Percentiles rank a stretch among this genome's conserved stretches.
These are phyloP conservation scores for Backusella tuberculispora DNA, from an alignment of 192 early-diverging fungal genomes.

Conservation along the genomic window DNA sequence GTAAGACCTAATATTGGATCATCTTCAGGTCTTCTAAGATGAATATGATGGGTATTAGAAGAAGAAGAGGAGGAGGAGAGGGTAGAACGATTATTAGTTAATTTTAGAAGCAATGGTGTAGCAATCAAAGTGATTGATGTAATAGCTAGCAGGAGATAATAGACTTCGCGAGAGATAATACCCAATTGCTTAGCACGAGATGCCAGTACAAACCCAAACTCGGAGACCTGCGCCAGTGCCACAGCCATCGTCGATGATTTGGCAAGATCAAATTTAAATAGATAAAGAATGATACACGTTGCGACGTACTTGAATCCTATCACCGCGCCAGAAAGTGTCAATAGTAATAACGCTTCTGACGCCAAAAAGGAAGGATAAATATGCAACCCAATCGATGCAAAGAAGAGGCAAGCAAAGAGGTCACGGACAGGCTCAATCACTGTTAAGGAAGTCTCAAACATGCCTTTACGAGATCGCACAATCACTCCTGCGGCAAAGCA, in stretches of 20 bases:
- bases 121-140: conserved; percentile 55
- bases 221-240: conserved; percentile 60
- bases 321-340: conserved; percentile 47
- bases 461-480: conserved; percentile 46
- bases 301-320: conserved; percentile 55
- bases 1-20: not conserved
- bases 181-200: conserved; percentile 55
- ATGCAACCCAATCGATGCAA: conserved; percentile 63
- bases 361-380: conserved; percentile 60
- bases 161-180: conserved; percentile 57
- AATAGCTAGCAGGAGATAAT: conserved; percentile 55
- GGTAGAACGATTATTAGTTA: conserved; percentile 16
- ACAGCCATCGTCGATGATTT: conserved; percentile 46
- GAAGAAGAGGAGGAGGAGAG: not conserved
- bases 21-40: not conserved
- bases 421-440: conserved; percentile 54
- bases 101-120: conserved; percentile 57
- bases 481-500: conserved; percentile 65
- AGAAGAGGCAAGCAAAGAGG: conserved; percentile 60
- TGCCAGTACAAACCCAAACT: conserved; percentile 63
- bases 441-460: conserved; percentile 42
- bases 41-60: not conserved
- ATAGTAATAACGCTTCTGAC: conserved; percentile 50
- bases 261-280: conserved; percentile 45
- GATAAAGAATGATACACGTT: conserved; percentile 38